phyloP scores from a whole-genome alignment of 345 rosid species.

The Tarenaya hassleriana region DNA sequence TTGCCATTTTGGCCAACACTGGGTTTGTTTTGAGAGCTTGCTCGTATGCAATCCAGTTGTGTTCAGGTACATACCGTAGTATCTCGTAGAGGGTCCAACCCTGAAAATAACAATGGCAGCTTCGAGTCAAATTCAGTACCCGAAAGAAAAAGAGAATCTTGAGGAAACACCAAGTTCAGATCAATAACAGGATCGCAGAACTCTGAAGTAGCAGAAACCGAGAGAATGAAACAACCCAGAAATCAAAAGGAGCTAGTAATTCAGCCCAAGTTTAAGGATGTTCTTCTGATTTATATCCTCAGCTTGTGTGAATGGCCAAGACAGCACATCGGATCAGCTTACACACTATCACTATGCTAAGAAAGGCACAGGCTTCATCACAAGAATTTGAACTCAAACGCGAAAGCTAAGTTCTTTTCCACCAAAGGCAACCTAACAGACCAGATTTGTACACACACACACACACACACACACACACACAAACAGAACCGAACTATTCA shows the following conservation, averaged over 20 bases:
- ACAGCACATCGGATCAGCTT: no score
- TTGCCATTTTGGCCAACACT: conserved; percentile 90
- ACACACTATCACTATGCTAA: no score
- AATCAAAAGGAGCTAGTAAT: not conserved
- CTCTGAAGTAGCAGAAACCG: no score
- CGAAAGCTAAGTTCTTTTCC: no score
- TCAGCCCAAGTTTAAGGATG: not conserved
- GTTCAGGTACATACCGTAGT: conserved; percentile 73
- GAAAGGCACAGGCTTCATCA: no score
- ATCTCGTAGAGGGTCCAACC: conserved; percentile 95
- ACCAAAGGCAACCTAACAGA: no score
- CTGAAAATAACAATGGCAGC: conserved; percentile 27
- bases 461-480: no score
- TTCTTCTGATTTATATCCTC: not conserved
- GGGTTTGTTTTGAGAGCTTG: conserved; percentile 79
- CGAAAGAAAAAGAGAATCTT: conserved; percentile 14
- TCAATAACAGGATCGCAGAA: not conserved
- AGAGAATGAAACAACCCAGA: not conserved
- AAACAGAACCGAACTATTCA: no score
- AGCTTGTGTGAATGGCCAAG: no score
- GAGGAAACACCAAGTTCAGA: conserved; percentile 6
- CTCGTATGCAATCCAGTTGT: conserved; percentile 92
- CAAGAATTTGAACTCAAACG: no score
- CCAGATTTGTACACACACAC: no score
- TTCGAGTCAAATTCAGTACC: not conserved